These are phyloP conservation scores for Geosmithia putterillii DNA, from an alignment of 2,329 filamentous ascomycete species.

Conservation along the genomic window DNA sequence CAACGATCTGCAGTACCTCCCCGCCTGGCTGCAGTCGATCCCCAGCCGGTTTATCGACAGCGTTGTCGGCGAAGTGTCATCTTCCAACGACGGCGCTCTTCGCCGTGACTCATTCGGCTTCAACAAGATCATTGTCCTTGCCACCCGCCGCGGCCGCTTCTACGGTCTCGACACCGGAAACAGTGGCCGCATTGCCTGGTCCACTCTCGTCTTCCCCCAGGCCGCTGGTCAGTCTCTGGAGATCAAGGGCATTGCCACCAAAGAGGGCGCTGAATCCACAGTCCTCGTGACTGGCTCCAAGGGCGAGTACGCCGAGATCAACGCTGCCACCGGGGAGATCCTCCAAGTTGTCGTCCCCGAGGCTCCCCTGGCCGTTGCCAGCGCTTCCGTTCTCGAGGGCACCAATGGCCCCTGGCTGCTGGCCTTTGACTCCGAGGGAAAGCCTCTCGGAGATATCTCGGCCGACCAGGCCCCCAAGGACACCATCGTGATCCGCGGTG, in stretches of 20 bases:
- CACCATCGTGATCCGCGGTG: constrained; percentile 39
- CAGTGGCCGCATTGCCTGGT: constrained; percentile 67
- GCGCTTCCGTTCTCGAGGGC: constrained; percentile 40
- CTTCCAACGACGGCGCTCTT: constrained; percentile 31
- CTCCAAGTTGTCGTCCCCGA: constrained; percentile 22
- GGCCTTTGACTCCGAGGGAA: constrained; percentile 36
- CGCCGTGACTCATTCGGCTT: constrained; percentile 72
- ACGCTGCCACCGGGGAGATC: constrained; percentile 38
- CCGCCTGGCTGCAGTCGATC: constrained; percentile 57
- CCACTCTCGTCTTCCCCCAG: constrained; percentile 48
- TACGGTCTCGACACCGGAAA: constrained; percentile 70
- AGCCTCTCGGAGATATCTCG: constrained; percentile 29
- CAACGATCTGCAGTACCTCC: constrained; percentile 64
- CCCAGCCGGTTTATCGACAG: constrained; percentile 57
- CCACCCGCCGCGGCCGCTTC: constrained; percentile 66
- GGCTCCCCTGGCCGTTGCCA: constrained; percentile 14
- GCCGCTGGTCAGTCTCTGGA: constrained; percentile 45
- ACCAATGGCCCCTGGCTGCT: constrained; percentile 39
- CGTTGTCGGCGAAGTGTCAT: constrained; percentile 43
- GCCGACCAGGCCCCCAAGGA: constrained; percentile 34
- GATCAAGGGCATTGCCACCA: constrained; percentile 53
- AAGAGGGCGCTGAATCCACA: constrained; percentile 31
- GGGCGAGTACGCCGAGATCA: constrained; percentile 49
- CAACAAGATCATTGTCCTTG: constrained; percentile 71
- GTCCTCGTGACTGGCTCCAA: constrained; percentile 47